Percentiles rank a stretch among this genome's conserved stretches.
Conservation (phyloP, 164 flowering plant species). For the Brasenia schreberi region DNA sequence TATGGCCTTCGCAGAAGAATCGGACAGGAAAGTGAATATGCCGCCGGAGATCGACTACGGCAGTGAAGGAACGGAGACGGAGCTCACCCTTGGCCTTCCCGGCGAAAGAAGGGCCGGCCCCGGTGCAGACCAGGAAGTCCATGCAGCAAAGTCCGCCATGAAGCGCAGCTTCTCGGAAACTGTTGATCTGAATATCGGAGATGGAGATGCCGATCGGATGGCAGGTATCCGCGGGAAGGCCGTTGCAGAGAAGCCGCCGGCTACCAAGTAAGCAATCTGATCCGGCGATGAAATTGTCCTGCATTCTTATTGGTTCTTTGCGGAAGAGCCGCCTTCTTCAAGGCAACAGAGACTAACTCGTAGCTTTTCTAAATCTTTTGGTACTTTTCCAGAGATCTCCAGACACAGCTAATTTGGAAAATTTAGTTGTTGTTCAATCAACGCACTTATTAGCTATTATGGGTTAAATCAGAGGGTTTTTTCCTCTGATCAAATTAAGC, state of each 20-base stretch:
- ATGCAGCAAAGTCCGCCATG: slow-evolving; percentile 17
- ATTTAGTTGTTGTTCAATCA: too few relatives aligned
- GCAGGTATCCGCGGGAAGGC: slow-evolving; percentile 1
- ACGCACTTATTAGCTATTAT: too few relatives aligned
- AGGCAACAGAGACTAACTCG: too few relatives aligned
- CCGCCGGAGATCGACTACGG: slow-evolving; percentile 11
- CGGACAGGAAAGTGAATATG: not conserved
- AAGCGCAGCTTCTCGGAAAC: slow-evolving; percentile 1
- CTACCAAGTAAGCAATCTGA: slow-evolving; percentile 18
- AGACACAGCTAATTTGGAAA: too few relatives aligned
- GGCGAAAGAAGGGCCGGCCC: slow-evolving; percentile 16
- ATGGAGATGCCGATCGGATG: slow-evolving; percentile 2
- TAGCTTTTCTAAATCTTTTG: too few relatives aligned
- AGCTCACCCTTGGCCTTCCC: slow-evolving; percentile 29
- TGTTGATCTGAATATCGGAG: slow-evolving; percentile 3
- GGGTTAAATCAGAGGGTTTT: too few relatives aligned
- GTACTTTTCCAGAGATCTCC: too few relatives aligned
- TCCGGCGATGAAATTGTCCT: not conserved
- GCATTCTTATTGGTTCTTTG: too few relatives aligned
- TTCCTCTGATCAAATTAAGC: too few relatives aligned
- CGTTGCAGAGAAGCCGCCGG: slow-evolving; percentile 12
- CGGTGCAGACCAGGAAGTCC: slow-evolving; percentile 25
- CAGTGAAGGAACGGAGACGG: slow-evolving; percentile 18
- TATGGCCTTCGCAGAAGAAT: not conserved
- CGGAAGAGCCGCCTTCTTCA: too few relatives aligned